Evolutionary conservation across 2,329 filamentous ascomycete genomes (phyloP), one percentile per base, ranked within the genome.

Genomic region (Calonectria crousiana): DNA sequence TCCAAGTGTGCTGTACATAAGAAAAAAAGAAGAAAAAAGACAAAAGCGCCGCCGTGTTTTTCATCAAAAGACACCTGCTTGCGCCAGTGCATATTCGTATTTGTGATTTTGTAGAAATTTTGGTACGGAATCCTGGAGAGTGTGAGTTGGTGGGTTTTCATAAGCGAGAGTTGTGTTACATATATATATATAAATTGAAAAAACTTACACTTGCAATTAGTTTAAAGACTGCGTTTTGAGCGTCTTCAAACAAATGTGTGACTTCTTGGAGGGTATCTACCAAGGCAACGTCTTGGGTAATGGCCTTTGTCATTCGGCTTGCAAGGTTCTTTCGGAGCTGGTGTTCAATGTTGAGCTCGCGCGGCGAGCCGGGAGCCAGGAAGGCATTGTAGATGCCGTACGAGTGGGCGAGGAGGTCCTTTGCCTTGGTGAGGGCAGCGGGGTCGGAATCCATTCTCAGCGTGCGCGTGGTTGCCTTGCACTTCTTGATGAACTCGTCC

Each of bases 381-480:
- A 98, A 99, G 30, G 96, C 97, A 81, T 99, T 99, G 90, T 99
- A 99, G 77, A 98, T 93, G 79, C 95, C 96, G 86, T 99, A 99
- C 10, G 96, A 96, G 78, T 96, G 95, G 34, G 96, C 96, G 87
- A 99, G 93, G 32, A 96, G 98, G 86, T 98, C 96, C 84, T 97
- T 94, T 23, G 60, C 60, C 28, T 49, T 65, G 30, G 60, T 49
- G 18, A 49, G 18, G 18, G 28, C 18, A 11, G 41, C 18, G 1
- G 38, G n/a, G 20, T 65, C 60, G 13, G 60, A 32, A 3, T 32
- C 41, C 13, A 47, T 14, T 34, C 30, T 34, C 14, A 65, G 38
- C 2, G 28, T 65, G 38, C 41, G 38, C 26, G 26, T 65, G 13
- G 93, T 92, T 28, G 84, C 81, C 75, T 91, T 90, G 83, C 94